Percentiles rank a stretch among this genome's conserved stretches.
Evolutionary conservation across 2,329 filamentous ascomycete species (phyloP).

Genomic region (Ustilaginoidea virens): DNA sequence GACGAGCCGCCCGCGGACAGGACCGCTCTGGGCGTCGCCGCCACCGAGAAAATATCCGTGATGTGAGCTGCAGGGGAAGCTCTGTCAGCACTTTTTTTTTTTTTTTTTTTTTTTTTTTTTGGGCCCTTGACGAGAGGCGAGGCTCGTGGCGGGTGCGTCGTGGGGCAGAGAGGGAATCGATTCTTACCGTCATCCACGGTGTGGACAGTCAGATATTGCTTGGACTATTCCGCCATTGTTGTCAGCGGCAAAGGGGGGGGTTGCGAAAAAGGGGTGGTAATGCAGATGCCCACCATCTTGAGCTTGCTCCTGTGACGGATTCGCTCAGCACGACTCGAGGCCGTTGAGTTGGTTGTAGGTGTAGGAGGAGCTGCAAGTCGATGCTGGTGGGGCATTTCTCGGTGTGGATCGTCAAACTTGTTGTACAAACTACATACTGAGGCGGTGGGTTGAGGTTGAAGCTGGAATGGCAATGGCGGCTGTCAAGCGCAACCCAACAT

Average conservation of each 20-base stretch:
- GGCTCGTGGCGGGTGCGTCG: conserved; percentile 5
- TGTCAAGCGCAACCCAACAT: too few relatives aligned
- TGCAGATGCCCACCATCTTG: conserved; percentile 12
- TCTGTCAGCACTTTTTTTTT: too few relatives aligned
- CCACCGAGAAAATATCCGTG: conserved; percentile 72
- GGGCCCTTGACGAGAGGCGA: background rate
- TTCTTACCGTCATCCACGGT: conserved; percentile 66
- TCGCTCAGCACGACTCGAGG: too few relatives aligned
- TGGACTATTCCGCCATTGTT: conserved; percentile 65
- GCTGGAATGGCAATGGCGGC: too few relatives aligned
- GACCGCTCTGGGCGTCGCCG: conserved; percentile 56
- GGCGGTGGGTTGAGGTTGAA: too few relatives aligned
- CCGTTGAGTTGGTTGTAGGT: conserved; percentile 4
- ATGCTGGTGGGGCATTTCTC: too few relatives aligned
- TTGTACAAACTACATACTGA: too few relatives aligned
- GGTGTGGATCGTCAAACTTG: too few relatives aligned
- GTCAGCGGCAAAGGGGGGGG: too few relatives aligned
- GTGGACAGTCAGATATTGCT: conserved; percentile 92
- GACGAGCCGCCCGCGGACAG: conserved; percentile 78
- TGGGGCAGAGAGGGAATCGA: conserved; percentile 9
- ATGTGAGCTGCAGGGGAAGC: conserved; percentile 65
- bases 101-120: too few relatives aligned
- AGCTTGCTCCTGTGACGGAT: background rate
- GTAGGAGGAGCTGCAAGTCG: too few relatives aligned
- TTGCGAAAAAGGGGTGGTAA: too few relatives aligned